Evolutionary conservation across 202 grass and related monocot species (phyloP), one percentile per base, ranked within the genome.

Genomic region (Alloteropsis angusta): DNA sequence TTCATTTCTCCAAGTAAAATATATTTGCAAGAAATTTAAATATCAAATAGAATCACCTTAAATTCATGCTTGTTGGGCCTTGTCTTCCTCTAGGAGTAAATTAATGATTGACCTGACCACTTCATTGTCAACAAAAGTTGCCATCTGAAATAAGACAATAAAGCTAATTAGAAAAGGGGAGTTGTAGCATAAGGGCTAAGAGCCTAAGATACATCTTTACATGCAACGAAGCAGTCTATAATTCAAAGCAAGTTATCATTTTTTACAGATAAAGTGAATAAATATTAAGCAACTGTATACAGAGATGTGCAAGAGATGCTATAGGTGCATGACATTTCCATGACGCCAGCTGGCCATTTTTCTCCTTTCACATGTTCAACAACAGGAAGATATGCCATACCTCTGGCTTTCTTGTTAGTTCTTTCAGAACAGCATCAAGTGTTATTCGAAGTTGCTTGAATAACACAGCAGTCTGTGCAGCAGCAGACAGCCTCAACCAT

Each of bases 1-100:
- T 43, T 81, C 78, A 70, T 85, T 44, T 54, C 37, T 85, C 67
- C 47, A 63, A 74, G 17, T 46, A 66, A 72, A 60, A 49, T 73
- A 7, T 35, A 44, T 15, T 48, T 79, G 49, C 35, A 68, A 22
- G 52, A 73, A 76, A 75, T 68, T 4, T 39, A 19, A 69, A 53
- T 63, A 88, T 52, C 39, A 57, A 46, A 63, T 49, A 57, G 30
- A 42, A 86, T 65, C 89, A 74, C 83, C 86, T 72, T 7, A 65
- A 67, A 44, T 35, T 77, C 65, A 88, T 49, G 88, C 72, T 87
- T 84, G 68, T 55, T 83, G 87, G 59, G 78, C 77, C 74, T 91
- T 94, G 25, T 95, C 89, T 95, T 98, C 95, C 83, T 93, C 96
- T 79, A 95, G 80, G 49, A 98, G 60, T 84, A 98, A 89, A 80